Evolutionary conservation across 192 early-diverging fungal genomes (phyloP).

Genomic region (Coemansia sp.): DNA sequence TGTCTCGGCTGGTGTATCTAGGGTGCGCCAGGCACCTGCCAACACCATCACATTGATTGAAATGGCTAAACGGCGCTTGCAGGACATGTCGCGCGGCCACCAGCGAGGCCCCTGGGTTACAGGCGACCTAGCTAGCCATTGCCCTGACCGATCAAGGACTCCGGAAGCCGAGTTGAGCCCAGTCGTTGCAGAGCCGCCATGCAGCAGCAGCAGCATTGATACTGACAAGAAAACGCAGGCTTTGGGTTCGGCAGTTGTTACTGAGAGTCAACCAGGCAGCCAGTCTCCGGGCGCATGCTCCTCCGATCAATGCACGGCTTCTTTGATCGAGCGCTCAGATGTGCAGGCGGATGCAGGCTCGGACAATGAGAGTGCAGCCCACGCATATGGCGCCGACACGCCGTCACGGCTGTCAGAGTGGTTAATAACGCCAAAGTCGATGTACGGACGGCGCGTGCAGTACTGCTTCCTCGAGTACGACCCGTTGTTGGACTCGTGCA

Average conservation of each 20-base stretch:
- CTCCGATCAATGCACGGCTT: not conserved
- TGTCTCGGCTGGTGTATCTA: constrained; percentile 1
- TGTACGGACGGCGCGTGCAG: constrained; percentile 88
- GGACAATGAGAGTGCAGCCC: not conserved
- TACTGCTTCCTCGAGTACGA: constrained; percentile 97
- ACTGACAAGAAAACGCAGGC: not conserved
- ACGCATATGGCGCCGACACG: constrained; percentile 6
- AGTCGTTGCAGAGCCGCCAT: not conserved
- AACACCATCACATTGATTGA: constrained; percentile 28
- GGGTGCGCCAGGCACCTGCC: constrained; percentile 1
- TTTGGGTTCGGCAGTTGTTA: not conserved
- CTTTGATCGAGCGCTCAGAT: not conserved
- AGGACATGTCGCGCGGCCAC: constrained; percentile 32
- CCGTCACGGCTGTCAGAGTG: constrained; percentile 46
- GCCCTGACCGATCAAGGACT: not conserved
- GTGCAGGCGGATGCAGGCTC: not conserved
- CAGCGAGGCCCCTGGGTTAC: not conserved
- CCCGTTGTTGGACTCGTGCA: constrained; percentile 91
- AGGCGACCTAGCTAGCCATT: not conserved
- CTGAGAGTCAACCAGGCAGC: not conserved
- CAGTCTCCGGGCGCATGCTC: not conserved
- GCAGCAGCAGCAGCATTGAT: not conserved
- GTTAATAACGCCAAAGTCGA: constrained; percentile 82
- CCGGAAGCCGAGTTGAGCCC: not conserved
- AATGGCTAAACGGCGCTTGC: constrained; percentile 28